phyloP scores from a whole-genome alignment of 73 alveolate genomes.

The Tetrahymena malaccensis region DNA sequence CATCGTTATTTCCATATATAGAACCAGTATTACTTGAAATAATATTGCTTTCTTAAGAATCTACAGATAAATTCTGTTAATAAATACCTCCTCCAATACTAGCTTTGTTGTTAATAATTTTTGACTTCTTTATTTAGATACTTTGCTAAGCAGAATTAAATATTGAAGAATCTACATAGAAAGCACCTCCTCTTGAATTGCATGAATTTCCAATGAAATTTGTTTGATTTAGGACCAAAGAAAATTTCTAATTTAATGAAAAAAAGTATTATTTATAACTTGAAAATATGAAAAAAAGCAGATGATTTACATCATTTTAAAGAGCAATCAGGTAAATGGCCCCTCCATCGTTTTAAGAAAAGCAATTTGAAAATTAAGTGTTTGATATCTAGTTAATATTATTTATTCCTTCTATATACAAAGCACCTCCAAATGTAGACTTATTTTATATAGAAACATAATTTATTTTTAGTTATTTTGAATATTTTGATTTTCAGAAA shows the following conservation, averaged over 20 bases:
- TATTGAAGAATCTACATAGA: neutral
- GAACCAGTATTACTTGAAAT: too few relatives aligned
- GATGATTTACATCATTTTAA: neutral
- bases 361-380: neutral
- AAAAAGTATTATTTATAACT: too few relatives aligned
- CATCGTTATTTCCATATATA: neutral
- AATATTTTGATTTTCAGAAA: neutral
- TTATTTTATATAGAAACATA: too few relatives aligned
- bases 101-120: neutral
- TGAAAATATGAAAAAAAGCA: too few relatives aligned
- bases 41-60: neutral
- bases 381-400: neutral
- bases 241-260: neutral
- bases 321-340: neutral
- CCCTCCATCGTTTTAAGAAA: neutral
- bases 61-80: neutral
- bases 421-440: neutral
- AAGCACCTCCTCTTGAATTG: neutral
- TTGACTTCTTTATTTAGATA: neutral
- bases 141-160: neutral
- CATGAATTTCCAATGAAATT: neutral
- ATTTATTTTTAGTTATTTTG: neutral
- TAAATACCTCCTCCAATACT: neutral
- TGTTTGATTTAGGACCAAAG: too few relatives aligned
- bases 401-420: neutral